Conservation (phyloP, 2,329 filamentous ascomycete species). For the Fusarium proliferatum region DNA sequence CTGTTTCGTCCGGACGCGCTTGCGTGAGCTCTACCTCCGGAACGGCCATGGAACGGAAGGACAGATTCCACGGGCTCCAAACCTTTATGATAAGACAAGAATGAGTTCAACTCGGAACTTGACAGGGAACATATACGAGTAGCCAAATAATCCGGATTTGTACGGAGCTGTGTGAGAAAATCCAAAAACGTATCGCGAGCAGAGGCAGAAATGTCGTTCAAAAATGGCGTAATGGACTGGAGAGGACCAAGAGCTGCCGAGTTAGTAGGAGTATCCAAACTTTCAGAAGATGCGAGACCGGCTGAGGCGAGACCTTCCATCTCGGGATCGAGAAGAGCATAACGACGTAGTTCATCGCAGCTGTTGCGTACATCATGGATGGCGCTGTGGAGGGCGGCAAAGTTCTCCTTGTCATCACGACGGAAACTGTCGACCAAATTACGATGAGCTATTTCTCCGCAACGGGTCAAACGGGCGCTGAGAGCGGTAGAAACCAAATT, state of each 20-base stretch:
- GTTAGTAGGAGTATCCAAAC: constrained; percentile 59
- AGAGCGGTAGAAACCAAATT: constrained; percentile 80
- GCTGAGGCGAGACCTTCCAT: constrained; percentile 67
- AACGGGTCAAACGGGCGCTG: constrained; percentile 78
- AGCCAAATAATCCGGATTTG: constrained; percentile 88
- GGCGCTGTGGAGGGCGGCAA: constrained; percentile 79
- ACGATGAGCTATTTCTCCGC: constrained; percentile 78
- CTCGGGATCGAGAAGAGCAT: constrained; percentile 77
- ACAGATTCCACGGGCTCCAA: constrained; percentile 87
- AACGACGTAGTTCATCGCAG: constrained; percentile 77
- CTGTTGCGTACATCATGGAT: constrained; percentile 83
- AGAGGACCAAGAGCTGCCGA: constrained; percentile 53
- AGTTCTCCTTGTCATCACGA: constrained; percentile 81
- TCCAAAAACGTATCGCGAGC: constrained; percentile 80
- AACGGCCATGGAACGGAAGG: constrained; percentile 73
- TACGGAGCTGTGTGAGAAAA: constrained; percentile 84
- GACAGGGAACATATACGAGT: constrained; percentile 81
- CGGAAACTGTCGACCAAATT: constrained; percentile 83
- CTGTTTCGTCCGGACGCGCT: constrained; percentile 57
- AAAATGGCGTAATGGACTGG: constrained; percentile 64
- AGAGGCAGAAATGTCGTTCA: constrained; percentile 79
- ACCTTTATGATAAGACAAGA: constrained; percentile 82
- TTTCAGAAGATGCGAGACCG: constrained; percentile 59
- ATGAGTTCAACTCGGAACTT: constrained; percentile 78
- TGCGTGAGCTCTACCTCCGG: constrained; percentile 58